Evolutionary conservation across 1,139 yeast species (phyloP), one percentile per base, ranked within the genome.

Genomic region (Suhomyces chickasaworum): DNA sequence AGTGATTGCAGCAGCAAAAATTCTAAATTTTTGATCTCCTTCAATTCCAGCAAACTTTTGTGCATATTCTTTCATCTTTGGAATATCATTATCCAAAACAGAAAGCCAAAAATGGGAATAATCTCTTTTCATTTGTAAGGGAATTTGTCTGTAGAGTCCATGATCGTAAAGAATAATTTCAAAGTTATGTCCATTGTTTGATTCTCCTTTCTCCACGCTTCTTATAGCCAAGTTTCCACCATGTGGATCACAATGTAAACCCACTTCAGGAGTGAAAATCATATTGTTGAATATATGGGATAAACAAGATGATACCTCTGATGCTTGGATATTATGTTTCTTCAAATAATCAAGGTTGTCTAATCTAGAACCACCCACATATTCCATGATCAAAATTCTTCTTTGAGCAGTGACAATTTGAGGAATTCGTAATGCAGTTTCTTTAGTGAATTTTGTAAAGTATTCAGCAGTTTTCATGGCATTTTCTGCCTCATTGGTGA

Each of bases 181-280:
- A 62, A 93, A 95, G 63, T 93, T 91, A 63, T 84, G 89, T 1
- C 82, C 80, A 42, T 73, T 69, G 4, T 51, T 53, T 1, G 60
- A 54, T 10, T 25, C 7, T 9, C 50, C 41, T 3, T 73, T 63
- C 21, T 60, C 59, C 6, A 73, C 58, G 1, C 77, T 67, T 46
- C 90, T 71, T 17, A 93, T 89, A 0, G 98, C 97, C 51, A 93
- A 73, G 58, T 93, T 95, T 0, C 99, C 99, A 12, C 96, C 97
- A 64, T 93, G 99, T 1, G 99, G 99, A 64, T 93, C 99, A 69
- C 99, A 93, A 63, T 93, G 99, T 42, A 93, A 80, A 0, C 91
- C 90, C 15, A 89, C 97, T 23, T 83, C 84, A 0, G 97, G 96
- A 1, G 95, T 86, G 69, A 93, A 93, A 39, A 95, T 89, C 99